A percentile compares a stretch with the other conserved stretches of the same genome.
Evolutionary conservation across 179 eudicot species (phyloP).

Genomic region (Drosera spatulata): DNA sequence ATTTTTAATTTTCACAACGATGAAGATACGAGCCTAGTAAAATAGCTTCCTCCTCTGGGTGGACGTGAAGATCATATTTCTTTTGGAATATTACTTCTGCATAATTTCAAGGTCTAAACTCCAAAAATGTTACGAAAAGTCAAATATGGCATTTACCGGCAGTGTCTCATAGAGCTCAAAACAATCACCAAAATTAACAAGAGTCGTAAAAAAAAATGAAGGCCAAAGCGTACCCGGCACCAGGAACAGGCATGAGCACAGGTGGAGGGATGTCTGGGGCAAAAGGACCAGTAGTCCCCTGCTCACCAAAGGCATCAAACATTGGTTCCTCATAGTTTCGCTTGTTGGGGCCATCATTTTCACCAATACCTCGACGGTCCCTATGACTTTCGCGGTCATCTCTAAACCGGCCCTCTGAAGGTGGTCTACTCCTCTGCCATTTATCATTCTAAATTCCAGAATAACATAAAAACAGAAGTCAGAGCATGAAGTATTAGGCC

Average conservation of each 20-base stretch:
- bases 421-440: slow-evolving; percentile 63
- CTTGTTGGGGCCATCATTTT: slow-evolving; percentile 44
- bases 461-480: too few species aligned
- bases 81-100: too few species aligned
- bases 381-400: slow-evolving; percentile 72
- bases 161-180: too few species aligned
- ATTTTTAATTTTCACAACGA: too few species aligned
- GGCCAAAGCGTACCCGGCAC: slow-evolving; percentile 70
- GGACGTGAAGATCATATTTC: too few species aligned
- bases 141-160: too few species aligned
- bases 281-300: slow-evolving; percentile 62
- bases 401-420: slow-evolving; percentile 47
- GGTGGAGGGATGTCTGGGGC: slow-evolving; percentile 81
- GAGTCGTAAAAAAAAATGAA: background rate
- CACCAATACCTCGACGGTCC: slow-evolving; percentile 53
- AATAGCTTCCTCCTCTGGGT: too few species aligned
- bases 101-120: too few species aligned
- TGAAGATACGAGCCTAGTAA: too few species aligned
- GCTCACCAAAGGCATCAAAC: slow-evolving; percentile 72
- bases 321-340: slow-evolving; percentile 70
- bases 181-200: background rate
- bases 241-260: slow-evolving; percentile 97
- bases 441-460: slow-evolving; percentile 52
- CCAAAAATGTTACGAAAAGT: too few species aligned
- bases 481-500: too few species aligned